A percentile compares a stretch with the other conserved stretches of the same genome.
Evolutionary conservation across 1,284 basidiomycete species (phyloP).

Genomic region (Thecaphora thlaspeos): DNA sequence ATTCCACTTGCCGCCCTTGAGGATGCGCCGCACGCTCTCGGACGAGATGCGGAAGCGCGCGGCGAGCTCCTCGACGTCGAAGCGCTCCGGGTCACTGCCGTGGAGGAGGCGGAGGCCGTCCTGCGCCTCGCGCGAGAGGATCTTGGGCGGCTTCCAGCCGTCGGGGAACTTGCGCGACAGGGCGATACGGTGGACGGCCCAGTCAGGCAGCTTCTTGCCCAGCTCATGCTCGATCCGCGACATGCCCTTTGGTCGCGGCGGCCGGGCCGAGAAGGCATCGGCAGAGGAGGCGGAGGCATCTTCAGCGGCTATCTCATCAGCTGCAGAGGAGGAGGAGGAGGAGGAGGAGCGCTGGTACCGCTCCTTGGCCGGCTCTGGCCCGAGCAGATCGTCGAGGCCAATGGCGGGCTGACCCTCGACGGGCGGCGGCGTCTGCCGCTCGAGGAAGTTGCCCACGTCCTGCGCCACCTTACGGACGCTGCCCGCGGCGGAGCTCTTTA

Average conservation of each 20-base stretch:
- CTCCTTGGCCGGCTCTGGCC: slow-evolving; percentile 21
- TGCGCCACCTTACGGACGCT: slow-evolving; percentile 40
- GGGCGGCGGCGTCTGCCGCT: slow-evolving; percentile 18
- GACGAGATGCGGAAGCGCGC: slow-evolving; percentile 43
- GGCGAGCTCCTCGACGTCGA: slow-evolving; percentile 29
- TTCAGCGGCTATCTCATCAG: no score
- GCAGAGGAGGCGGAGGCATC: background rate
- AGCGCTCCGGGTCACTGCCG: slow-evolving; percentile 47
- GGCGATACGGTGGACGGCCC: slow-evolving; percentile 46
- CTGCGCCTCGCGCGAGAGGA: slow-evolving; percentile 52
- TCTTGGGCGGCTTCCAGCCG: slow-evolving; percentile 52
- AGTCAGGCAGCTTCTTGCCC: slow-evolving; percentile 37
- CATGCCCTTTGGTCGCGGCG: slow-evolving; percentile 41
- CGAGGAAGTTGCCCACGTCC: slow-evolving; percentile 41
- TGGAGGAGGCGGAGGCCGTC: slow-evolving; percentile 50
- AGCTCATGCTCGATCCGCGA: slow-evolving; percentile 47
- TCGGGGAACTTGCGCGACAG: slow-evolving; percentile 45
- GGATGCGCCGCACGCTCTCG: slow-evolving; percentile 51
- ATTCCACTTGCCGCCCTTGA: slow-evolving; percentile 30
- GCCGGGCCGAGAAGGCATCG: background rate
- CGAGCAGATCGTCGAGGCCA: slow-evolving; percentile 42
- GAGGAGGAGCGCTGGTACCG: slow-evolving; percentile 7
- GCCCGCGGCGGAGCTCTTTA: slow-evolving; percentile 39
- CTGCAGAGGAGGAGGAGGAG: no score
- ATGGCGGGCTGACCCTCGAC: slow-evolving; percentile 9